These are phyloP conservation scores for Echeveria elegans DNA, from an alignment of 164 flowering plant genomes.

Conservation along the genomic window DNA sequence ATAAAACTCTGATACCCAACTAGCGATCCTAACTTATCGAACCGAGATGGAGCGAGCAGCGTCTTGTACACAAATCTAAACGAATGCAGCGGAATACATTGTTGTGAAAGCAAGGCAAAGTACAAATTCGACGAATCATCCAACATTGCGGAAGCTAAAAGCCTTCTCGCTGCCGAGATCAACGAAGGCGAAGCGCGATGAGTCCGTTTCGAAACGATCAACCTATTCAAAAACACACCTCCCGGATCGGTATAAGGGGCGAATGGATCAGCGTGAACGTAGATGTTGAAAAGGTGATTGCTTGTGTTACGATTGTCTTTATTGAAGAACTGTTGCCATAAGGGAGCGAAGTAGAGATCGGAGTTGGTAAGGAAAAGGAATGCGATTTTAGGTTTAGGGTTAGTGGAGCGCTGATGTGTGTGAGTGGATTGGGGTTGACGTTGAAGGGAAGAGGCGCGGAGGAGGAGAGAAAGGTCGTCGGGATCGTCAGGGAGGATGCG, in stretches of 20 bases:
- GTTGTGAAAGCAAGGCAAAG: slow-evolving; percentile 80
- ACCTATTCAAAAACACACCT: slow-evolving; percentile 35
- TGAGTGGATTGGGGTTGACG: slow-evolving; percentile 19
- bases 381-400: slow-evolving; percentile 57
- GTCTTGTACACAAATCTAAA: slow-evolving; percentile 49
- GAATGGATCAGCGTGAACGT: slow-evolving; percentile 82
- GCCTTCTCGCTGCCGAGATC: slow-evolving; percentile 79
- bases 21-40: slow-evolving; percentile 11
- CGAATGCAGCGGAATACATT: slow-evolving; percentile 77
- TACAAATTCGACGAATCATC: slow-evolving; percentile 66
- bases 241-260: slow-evolving; percentile 26
- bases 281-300: slow-evolving; percentile 48
- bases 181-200: slow-evolving; percentile 68
- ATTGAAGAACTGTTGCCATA: slow-evolving; percentile 77
- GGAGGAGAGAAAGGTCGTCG: slow-evolving; percentile 68
- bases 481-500: slow-evolving; percentile 52
- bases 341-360: slow-evolving; percentile 60
- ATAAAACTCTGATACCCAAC: slow-evolving; percentile 41
- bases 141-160: slow-evolving; percentile 70
- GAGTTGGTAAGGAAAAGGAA: slow-evolving; percentile 83
- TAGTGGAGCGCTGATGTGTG: slow-evolving; percentile 27
- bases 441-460: slow-evolving; percentile 31
- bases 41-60: slow-evolving; percentile 13
- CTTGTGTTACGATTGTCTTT: too few relatives aligned
- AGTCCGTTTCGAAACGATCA: slow-evolving; percentile 56